Evolutionary conservation across 2,329 filamentous ascomycete species (phyloP), one percentile per base, ranked within the genome.

Genomic region (Tolypocladium cylindrosporum): DNA sequence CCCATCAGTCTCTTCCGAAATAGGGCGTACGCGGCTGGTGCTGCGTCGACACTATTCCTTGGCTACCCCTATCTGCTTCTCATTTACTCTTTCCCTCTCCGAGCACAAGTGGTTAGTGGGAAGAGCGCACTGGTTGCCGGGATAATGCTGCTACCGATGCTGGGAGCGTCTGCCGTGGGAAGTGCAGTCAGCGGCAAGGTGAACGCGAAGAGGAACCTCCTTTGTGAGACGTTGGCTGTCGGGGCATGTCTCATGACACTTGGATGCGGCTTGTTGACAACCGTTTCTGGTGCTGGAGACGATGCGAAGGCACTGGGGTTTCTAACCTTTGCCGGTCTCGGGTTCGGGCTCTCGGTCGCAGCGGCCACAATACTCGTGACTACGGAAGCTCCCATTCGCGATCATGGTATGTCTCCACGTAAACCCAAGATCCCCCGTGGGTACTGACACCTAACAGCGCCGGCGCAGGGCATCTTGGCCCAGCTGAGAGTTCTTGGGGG

Each of bases 401-500:
- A 82, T 37, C 76, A 78, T 60, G 78, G 79, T 80, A 66, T 62
- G 72, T 21, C 13, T 10, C 10, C 21, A 11, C 9, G 39, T 1
- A 36, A n/a, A n/a, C 31, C 13, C 9, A 51, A 34, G 27, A 19
- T 8, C 14, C 48, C 10, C 39, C 24, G 7, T 37, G 13, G 16
- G 7, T 56, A 19, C 21, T 45, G 27, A 43, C 16, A 14, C 3
- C 1, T 48, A 48, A 39, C 36, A 81, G 79, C 79, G 14, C 70
- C 77, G 13, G 77, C 79, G 0, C 80, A 83, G 61, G 80, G 79
- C 0, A 76, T 83, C 43, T 64, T 82, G 14, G 76, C 79, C 0
- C 79, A 83, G 57, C 67, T 75, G 31, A 74, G 80, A 39, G 75
- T 83, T 27, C 69, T 82, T 0, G 80, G 80, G 5, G 80, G 80